These are phyloP conservation scores for Gaultheria prostrata DNA, from an alignment of 148 eudicot species.

Conservation along the genomic window DNA sequence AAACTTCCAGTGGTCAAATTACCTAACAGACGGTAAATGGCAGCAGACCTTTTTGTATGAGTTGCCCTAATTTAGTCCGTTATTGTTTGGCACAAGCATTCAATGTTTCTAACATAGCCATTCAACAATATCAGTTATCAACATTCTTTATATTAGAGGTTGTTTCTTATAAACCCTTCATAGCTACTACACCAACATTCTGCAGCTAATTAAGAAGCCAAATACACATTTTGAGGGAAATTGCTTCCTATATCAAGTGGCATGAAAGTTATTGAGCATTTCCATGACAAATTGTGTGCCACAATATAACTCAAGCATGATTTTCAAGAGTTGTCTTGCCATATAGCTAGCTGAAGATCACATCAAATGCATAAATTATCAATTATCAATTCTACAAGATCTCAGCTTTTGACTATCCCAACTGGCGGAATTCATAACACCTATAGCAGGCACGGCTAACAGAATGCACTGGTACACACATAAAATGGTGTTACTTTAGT, in stretches of 20 bases:
- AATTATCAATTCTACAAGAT: background rate
- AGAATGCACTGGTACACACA: background rate
- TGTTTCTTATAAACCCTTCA: background rate
- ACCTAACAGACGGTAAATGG: background rate
- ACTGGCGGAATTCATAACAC: background rate
- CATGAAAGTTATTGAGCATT: background rate
- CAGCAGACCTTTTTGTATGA: background rate
- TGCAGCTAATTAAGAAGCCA: background rate
- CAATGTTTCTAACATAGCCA: background rate
- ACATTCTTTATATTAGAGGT: background rate
- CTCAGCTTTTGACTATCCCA: background rate
- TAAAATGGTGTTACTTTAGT: background rate
- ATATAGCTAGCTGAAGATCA: background rate
- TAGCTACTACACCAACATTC: background rate
- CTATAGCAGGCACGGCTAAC: background rate
- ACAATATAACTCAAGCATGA: background rate
- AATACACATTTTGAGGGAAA: background rate
- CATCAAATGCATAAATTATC: background rate
- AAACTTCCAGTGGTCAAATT: background rate
- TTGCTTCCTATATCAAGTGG: background rate
- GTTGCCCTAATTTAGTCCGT: background rate
- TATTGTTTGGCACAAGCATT: background rate
- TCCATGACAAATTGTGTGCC: background rate
- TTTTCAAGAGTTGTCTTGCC: background rate
- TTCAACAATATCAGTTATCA: background rate